These are phyloP conservation scores for Lipomyces yamadae DNA, from an alignment of 805 yeast genomes.

Conservation along the genomic window DNA sequence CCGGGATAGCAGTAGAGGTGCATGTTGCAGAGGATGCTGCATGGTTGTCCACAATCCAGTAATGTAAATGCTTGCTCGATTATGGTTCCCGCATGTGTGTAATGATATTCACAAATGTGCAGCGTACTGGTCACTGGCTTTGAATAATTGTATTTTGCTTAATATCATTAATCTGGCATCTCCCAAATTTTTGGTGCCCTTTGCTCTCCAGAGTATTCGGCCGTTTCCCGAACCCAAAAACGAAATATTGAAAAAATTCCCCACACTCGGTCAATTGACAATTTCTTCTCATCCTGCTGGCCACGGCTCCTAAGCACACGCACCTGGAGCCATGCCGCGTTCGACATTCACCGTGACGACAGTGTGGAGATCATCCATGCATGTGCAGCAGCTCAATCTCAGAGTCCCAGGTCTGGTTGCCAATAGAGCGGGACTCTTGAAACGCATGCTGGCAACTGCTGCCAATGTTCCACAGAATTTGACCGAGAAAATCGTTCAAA, in stretches of 20 bases:
- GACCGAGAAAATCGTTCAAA: constrained; percentile 94
- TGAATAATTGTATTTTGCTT: too few species aligned
- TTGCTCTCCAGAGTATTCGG: too few species aligned
- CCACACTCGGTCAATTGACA: neutral
- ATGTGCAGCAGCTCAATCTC: neutral
- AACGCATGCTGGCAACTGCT: constrained; percentile 29
- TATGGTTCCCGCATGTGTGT: neutral
- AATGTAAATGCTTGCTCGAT: neutral
- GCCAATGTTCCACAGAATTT: constrained; percentile 63
- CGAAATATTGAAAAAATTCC: neutral
- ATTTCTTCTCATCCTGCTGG: neutral
- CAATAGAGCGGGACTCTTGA: neutral
- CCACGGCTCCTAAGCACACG: constrained; percentile 5
- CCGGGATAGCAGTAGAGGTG: constrained; percentile 58
- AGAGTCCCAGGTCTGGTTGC: neutral
- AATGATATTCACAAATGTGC: neutral
- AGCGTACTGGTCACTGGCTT: neutral
- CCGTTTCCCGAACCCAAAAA: neutral
- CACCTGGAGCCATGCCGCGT: constrained; percentile 17
- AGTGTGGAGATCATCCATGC: neutral
- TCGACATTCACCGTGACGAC: neutral
- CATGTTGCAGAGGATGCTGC: constrained; percentile 19
- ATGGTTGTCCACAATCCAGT: neutral
- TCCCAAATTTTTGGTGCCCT: too few species aligned
- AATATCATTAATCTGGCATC: too few species aligned